phyloP scores from a whole-genome alignment of 441 rosid genomes.

The Gossypium gossypioides region DNA sequence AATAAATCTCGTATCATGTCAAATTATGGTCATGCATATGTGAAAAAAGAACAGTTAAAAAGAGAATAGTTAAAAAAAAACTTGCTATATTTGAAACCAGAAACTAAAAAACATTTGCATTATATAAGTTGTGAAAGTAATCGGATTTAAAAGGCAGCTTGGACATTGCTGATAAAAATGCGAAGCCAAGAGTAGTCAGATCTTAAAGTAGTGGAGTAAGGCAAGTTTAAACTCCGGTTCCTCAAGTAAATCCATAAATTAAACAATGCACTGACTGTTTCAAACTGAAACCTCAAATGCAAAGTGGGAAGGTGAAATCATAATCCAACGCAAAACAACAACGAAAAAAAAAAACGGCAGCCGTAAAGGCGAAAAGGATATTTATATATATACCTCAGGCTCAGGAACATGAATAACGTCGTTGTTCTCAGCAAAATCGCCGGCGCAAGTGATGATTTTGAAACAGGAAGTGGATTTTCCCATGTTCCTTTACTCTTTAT shows the following conservation, averaged over 20 bases:
- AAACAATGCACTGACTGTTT: background rate
- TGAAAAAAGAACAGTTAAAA: background rate
- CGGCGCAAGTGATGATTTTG: conserved; percentile 65
- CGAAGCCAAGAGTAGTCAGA: background rate
- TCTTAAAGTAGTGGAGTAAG: background rate
- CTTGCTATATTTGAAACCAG: background rate
- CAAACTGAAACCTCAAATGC: background rate
- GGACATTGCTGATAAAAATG: background rate
- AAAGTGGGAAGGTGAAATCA: background rate
- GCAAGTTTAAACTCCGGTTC: background rate
- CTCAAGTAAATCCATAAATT: background rate
- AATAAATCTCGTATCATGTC: background rate
- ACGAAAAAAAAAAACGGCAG: background rate
- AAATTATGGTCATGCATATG: background rate
- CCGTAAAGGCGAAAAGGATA: background rate
- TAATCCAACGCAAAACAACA: background rate
- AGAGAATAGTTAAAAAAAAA: background rate
- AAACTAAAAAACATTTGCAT: background rate
- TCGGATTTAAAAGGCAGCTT: background rate
- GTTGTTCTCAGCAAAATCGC: conserved; percentile 41
- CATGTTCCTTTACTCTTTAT: conserved; percentile 27
- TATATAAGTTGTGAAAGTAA: background rate
- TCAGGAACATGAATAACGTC: conserved; percentile 35
- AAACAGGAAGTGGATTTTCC: conserved; percentile 84
- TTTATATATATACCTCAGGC: conserved; percentile 48